phyloP scores from a whole-genome alignment of 352 stramenopile genomes.

The Phytophthora lateralis region DNA sequence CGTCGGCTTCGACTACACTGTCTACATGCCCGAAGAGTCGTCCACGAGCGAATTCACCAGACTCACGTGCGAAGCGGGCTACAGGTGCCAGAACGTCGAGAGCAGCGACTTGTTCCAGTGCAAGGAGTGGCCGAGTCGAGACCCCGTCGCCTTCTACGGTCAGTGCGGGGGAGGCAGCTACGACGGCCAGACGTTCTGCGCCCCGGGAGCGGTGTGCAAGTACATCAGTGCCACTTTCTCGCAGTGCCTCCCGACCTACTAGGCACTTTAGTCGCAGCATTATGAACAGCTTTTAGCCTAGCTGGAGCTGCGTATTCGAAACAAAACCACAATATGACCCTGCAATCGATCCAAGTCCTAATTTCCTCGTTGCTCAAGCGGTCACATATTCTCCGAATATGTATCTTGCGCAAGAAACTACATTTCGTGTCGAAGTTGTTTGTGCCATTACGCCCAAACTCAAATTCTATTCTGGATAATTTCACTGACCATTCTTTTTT shows the following conservation, averaged over 20 bases:
- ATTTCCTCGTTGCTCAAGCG: background rate
- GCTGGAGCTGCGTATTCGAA: background rate
- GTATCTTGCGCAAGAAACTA: too few relatives aligned
- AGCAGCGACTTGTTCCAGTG: conserved; percentile 10
- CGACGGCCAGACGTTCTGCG: conserved; percentile 34
- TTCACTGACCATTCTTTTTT: too few relatives aligned
- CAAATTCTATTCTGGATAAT: too few relatives aligned
- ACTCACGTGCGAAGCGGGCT: conserved; percentile 24
- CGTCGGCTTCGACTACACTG: conserved; percentile 25
- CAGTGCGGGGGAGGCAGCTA: conserved; percentile 31
- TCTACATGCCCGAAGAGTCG: conserved; percentile 24
- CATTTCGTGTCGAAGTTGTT: too few relatives aligned
- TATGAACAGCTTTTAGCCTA: background rate
- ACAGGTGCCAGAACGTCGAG: conserved; percentile 21
- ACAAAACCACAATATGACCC: background rate
- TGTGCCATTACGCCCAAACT: too few relatives aligned
- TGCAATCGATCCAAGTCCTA: background rate
- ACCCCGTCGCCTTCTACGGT: conserved; percentile 30
- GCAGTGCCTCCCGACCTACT: conserved; percentile 35
- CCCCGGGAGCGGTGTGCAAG: conserved; percentile 32
- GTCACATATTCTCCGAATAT: too few relatives aligned
- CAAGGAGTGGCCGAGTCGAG: conserved; percentile 27
- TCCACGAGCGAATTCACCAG: conserved; percentile 7
- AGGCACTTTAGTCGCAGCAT: background rate
- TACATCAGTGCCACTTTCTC: conserved; percentile 34